Evolutionary conservation across 495 filamentous ascomycete genomes (phyloP).

Genomic region (Aspergillus baeticus): DNA sequence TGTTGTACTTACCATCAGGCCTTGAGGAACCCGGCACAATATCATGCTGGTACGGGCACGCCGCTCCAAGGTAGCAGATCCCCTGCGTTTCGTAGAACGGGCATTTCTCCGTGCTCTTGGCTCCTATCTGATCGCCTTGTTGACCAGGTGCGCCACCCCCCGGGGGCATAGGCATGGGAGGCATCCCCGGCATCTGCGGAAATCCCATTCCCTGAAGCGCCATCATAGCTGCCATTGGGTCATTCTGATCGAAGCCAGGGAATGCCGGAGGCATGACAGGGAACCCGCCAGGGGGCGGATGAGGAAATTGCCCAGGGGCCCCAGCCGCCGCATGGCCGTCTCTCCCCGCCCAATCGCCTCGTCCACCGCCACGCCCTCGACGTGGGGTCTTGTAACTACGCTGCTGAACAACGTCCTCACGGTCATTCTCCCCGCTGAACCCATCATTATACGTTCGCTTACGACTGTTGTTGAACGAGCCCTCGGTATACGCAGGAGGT

Average conservation of each 20-base stretch:
- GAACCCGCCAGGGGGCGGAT: slow-evolving; percentile 36
- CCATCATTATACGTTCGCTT: slow-evolving; percentile 63
- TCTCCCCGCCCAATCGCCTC: slow-evolving; percentile 47
- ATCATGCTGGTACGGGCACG: slow-evolving; percentile 85
- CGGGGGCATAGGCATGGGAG: slow-evolving; percentile 44
- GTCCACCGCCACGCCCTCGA: slow-evolving; percentile 59
- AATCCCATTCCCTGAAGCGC: slow-evolving; percentile 69
- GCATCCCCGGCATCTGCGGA: slow-evolving; percentile 54
- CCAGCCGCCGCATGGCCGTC: slow-evolving; percentile 22
- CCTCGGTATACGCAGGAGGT: slow-evolving; percentile 17
- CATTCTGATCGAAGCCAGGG: slow-evolving; percentile 59
- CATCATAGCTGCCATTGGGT: slow-evolving; percentile 68
- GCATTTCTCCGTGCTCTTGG: slow-evolving; percentile 60
- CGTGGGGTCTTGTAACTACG: slow-evolving; percentile 73
- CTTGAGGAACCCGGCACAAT: slow-evolving; percentile 53
- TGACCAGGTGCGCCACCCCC: slow-evolving; percentile 24
- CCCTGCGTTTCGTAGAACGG: slow-evolving; percentile 88
- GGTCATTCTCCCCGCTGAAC: slow-evolving; percentile 51
- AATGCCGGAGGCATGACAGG: slow-evolving; percentile 50
- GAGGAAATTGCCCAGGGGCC: slow-evolving; percentile 29
- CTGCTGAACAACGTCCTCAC: slow-evolving; percentile 43
- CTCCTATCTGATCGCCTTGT: slow-evolving; percentile 30
- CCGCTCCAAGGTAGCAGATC: slow-evolving; percentile 73
- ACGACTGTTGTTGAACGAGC: slow-evolving; percentile 25
- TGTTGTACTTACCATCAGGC: slow-evolving; percentile 43